Base-by-base conservation (phyloP, 257 asterid genomes). In the Solanum habrochaites region DNA sequence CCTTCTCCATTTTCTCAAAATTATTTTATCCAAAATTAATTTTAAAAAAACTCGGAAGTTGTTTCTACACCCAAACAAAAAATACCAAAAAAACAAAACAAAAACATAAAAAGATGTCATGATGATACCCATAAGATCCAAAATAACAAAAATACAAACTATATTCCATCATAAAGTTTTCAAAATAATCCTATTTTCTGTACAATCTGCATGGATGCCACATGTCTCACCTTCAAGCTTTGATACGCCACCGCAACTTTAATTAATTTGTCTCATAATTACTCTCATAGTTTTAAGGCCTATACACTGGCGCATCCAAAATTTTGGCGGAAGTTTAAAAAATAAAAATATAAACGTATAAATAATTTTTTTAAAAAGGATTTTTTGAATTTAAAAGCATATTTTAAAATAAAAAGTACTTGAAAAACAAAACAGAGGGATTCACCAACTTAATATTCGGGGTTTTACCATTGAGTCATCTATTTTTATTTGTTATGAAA, bases 171-270 rank as follows among this genome's bases (percentile, higher is more conserved):
- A 72, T 35, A 72, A 72, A 72, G 45, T 20, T n/a, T 18, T 20
- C 45, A 72, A 72, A 9, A 32, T 32, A 71, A 71, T 71, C n/a
- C 1, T 8, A 70, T 31, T 13, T 16, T 11, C 78, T 71, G 45
- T 72, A 72, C 29, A 72, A 20, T 71, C 66, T 89, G 91, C 93
- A 91, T 91, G 93, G 42, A 18, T 47, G 89, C 89, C 90, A 88
- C 86, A n/a, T 90, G 89, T 43, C 52, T 2, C 5, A 37, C 32
- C 18, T 5, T 4, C 56, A 52, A 20, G 58, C 56, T 66, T 25
- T 35, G n/a, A n/a, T 25, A 49, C 78, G 86, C 89, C 84, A 87
- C 87, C 14, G 82, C 86, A 74, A 39, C 60, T 62, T 60, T 6
- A 13, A 11, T 25, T 60, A 35, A 72, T 72, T 72, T 35, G 47